Base-by-base conservation (phyloP, 164 flowering plant species). In the Malania oleifera region DNA sequence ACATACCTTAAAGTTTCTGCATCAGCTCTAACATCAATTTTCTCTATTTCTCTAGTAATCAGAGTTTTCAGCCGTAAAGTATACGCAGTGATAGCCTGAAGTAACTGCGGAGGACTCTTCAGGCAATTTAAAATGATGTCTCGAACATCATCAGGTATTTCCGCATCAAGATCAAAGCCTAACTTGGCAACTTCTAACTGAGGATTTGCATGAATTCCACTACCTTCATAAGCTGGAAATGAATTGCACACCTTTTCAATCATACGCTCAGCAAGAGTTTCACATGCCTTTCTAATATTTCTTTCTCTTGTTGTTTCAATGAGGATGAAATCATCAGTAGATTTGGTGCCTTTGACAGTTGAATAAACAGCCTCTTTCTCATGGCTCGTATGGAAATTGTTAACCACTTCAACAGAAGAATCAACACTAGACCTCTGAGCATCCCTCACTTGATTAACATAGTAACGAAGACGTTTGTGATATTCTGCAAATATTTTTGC, bases 211-310 rank as follows among this genome's bases (percentile, higher is more conserved):
- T 82, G 91, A 70, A 91, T 77, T 22, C 96, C 97, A 73, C 29
- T 72, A 70, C 97, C 96, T 70, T 87, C 96, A 66, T 82, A 89
- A 58, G 90, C 96, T 22, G 99, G 99, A 67, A 91, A 95, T n/a
- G 83, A 72, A 58, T 38, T 61, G 40, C 75, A 78, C 58, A 91
- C 74, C 63, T 74, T 85, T 29, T 82, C 93, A 71, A 82, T 60
- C 83, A 85, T 84, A 60, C 76, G 74, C 18, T 56, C 55, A 20
- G 89, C 95, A 63, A 95, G 87, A 54, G 73, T 70, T 72, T 95
- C 97, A 66, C 99, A 95, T 26, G 87, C 93, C 75, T 71, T 88
- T 61, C 96, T 59, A 25, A 91, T 78, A 72, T 87, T 84, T 69
- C 88, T 77, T 69, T 95, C 96, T 43, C 77, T 65, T 1, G 84